Evolutionary conservation across 78 protist species (phyloP).

Genomic region (Dictyostelium brefeldianum): DNA sequence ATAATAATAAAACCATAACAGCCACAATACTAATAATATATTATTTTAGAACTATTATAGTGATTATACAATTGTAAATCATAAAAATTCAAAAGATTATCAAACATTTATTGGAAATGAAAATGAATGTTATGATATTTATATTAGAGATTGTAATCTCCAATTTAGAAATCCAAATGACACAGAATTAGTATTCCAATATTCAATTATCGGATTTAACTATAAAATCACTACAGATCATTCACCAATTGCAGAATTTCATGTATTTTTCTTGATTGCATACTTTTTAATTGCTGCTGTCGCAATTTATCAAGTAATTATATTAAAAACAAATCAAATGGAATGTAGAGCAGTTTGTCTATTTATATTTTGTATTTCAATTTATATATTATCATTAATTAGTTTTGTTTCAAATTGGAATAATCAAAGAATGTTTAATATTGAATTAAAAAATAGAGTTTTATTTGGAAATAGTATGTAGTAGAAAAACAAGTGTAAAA

Average conservation of each 20-base stretch:
- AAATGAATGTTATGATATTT: not conserved
- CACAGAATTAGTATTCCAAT: not conserved
- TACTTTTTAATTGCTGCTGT: not conserved
- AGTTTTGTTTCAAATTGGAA: not conserved
- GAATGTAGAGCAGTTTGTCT: not conserved
- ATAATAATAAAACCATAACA: too few species aligned
- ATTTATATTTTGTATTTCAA: not conserved
- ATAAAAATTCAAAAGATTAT: not conserved
- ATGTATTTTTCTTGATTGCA: not conserved
- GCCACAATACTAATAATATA: too few species aligned
- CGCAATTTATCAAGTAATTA: not conserved
- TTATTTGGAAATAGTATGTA: not conserved
- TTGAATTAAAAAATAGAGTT: not conserved
- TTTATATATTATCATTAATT: not conserved
- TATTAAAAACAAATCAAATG: not conserved
- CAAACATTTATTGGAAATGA: not conserved
- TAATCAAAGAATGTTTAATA: not conserved
- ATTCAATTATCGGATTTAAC: not conserved
- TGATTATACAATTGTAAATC: not conserved
- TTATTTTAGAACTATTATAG: too few species aligned
- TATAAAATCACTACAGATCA: not conserved
- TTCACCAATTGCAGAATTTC: not conserved
- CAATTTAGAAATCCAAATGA: not conserved
- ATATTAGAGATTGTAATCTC: not conserved
- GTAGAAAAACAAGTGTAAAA: too few species aligned